A percentile compares a stretch with the other conserved stretches of the same genome.
phyloP scores from a whole-genome alignment of 129 eudicot genomes.

The Arctium minus region DNA sequence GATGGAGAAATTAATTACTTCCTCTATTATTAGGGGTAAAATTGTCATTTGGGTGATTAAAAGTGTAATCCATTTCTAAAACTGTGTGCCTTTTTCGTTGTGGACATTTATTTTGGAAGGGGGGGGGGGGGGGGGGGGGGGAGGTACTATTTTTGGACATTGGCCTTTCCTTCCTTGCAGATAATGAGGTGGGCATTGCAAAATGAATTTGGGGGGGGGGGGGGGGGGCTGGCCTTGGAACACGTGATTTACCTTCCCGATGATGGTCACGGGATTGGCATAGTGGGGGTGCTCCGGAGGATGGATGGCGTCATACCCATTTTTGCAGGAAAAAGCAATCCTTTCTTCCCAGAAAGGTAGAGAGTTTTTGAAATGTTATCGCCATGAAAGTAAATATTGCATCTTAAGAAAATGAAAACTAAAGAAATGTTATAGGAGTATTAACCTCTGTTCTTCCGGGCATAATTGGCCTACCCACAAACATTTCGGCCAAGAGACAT shows the following conservation, averaged over 20 bases:
- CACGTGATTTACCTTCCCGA: too few species aligned
- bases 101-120: neutral
- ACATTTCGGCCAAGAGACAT: constrained; percentile 80
- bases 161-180: too few species aligned
- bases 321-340: too few species aligned
- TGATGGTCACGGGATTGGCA: too few species aligned
- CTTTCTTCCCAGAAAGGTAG: too few species aligned
- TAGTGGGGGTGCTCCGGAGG: too few species aligned
- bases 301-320: too few species aligned
- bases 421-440: constrained; percentile 4
- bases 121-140: neutral
- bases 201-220: too few species aligned
- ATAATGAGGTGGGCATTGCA: too few species aligned
- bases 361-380: neutral
- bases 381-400: neutral
- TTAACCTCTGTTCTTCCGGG: constrained; percentile 82
- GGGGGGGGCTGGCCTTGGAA: too few species aligned
- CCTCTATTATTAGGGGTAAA: neutral
- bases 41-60: neutral
- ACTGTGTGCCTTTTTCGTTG: neutral
- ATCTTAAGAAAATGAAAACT: neutral
- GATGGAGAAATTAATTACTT: too few species aligned
- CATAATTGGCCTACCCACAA: constrained; percentile 72
- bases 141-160: too few species aligned
- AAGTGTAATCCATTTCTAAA: neutral